Evolutionary conservation across 176 grass and related monocot species (phyloP).

Genomic region (Tuctoria greenei): DNA sequence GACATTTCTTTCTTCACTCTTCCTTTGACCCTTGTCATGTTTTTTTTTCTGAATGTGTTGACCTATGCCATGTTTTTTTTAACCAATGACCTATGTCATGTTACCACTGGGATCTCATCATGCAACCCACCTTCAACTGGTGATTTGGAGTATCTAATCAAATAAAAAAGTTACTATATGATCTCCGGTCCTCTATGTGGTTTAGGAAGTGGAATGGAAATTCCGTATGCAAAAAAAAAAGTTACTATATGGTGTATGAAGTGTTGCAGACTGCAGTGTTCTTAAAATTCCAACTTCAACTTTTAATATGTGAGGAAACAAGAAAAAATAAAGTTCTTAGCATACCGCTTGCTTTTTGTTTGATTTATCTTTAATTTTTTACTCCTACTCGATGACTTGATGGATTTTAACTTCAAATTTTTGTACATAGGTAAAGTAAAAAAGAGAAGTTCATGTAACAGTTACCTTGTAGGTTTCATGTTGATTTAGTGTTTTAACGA

Average conservation of each 20-base stretch:
- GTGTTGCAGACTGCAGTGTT: too few species aligned
- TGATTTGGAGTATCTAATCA: too few species aligned
- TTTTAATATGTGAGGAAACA: too few species aligned
- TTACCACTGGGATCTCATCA: too few species aligned
- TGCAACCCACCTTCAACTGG: neutral
- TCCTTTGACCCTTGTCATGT: constrained; percentile 1
- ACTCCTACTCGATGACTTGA: neutral
- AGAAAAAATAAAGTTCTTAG: too few species aligned
- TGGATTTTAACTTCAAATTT: neutral
- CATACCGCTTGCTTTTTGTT: neutral
- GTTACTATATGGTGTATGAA: too few species aligned
- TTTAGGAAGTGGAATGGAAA: too few species aligned
- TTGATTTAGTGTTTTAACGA: neutral
- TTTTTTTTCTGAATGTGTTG: constrained; percentile 12
- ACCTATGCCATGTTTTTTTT: neutral
- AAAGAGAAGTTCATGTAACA: neutral
- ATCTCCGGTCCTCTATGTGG: too few species aligned
- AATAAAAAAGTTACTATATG: too few species aligned
- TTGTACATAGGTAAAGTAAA: neutral
- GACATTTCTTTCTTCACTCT: neutral
- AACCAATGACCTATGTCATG: too few species aligned
- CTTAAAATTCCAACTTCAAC: too few species aligned
- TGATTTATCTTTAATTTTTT: constrained; percentile 37
- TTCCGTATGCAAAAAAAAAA: too few species aligned
- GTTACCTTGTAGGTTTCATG: neutral